phyloP scores from a whole-genome alignment of 192 early-diverging fungal species.

The Backusella circina region DNA sequence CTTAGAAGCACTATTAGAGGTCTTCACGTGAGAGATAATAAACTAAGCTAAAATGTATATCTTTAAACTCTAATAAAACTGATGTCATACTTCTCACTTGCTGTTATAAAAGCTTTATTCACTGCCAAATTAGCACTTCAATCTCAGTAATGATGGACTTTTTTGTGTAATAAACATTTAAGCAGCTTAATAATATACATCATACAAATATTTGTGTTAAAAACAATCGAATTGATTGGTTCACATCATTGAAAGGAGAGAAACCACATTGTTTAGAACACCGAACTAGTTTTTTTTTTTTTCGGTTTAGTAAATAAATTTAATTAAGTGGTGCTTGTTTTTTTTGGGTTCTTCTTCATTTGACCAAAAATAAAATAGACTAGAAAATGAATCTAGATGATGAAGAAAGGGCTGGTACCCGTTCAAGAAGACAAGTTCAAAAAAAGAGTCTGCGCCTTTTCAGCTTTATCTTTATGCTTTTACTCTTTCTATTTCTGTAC shows the following conservation, averaged over 20 bases:
- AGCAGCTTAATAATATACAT: neutral
- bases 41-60: too few species aligned
- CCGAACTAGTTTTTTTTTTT: too few species aligned
- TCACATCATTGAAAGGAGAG: neutral
- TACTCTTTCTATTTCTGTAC: neutral
- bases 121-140: too few species aligned
- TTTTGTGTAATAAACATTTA: neutral
- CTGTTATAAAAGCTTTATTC: too few species aligned
- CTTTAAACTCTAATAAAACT: too few species aligned
- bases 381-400: constrained; percentile 6
- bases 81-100: too few species aligned
- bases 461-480: neutral
- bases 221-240: neutral
- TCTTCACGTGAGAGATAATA: too few species aligned
- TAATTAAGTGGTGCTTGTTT: neutral
- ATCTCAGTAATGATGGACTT: too few species aligned
- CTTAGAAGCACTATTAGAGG: too few species aligned
- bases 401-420: constrained; percentile 14
- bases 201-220: neutral
- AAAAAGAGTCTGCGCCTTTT: neutral
- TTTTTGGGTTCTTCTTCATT: neutral
- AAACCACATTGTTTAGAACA: neutral
- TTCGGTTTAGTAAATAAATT: neutral
- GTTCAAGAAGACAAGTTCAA: constrained; percentile 7
- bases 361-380: neutral